Conservation (phyloP, 257 asterid species). For the Solanum boliviense region DNA sequence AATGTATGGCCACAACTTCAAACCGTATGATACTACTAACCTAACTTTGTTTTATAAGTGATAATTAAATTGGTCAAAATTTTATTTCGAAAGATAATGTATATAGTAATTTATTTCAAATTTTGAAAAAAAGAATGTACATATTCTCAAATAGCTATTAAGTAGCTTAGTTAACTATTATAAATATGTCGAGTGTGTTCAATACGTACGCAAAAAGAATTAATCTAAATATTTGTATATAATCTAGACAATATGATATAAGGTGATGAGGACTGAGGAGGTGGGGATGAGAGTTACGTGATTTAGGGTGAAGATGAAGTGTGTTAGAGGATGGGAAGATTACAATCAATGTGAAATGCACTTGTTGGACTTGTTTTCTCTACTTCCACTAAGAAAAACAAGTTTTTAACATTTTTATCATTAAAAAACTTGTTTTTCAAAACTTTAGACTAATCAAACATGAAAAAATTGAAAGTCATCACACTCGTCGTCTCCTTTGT, state of each 20-base stretch:
- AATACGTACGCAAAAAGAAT: too few relatives aligned
- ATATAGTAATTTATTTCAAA: neutral
- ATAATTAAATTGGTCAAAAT: neutral
- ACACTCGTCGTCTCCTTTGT: neutral
- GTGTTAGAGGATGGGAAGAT: neutral
- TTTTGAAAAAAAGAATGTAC: neutral
- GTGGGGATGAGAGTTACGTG: neutral
- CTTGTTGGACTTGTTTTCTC: neutral
- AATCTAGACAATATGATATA: too few relatives aligned
- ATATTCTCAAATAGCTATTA: accelerated
- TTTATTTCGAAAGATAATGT: accelerated
- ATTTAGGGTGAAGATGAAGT: neutral
- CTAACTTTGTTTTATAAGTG: neutral
- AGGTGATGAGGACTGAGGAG: neutral
- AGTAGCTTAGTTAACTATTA: neutral
- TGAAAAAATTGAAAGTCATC: too few relatives aligned
- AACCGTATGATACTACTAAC: neutral
- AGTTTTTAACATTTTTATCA: accelerated
- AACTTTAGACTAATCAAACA: accelerated
- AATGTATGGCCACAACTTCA: neutral
- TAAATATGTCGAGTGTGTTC: neutral
- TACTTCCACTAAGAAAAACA: too few relatives aligned
- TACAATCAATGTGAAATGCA: too few relatives aligned
- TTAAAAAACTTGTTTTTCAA: too few relatives aligned
- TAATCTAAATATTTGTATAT: too few relatives aligned